Percentiles rank a stretch among this genome's conserved stretches.
phyloP scores from a whole-genome alignment of 768 basidiomycete genomes.

The Suillus alpinus region DNA sequence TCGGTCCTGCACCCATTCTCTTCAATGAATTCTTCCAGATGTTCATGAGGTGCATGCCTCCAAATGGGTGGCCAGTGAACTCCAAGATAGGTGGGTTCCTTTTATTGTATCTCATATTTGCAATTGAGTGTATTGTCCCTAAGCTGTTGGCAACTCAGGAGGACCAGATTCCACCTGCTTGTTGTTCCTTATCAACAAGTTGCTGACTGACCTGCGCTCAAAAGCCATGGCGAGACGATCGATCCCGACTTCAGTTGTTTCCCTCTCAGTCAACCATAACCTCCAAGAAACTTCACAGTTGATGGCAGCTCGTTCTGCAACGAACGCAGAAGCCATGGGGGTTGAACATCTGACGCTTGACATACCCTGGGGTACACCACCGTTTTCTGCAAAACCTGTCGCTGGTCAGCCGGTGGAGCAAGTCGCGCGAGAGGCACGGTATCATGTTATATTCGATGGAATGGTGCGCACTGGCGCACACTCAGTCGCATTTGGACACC shows the following conservation, averaged over 20 bases:
- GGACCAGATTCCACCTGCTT: constrained; percentile 83
- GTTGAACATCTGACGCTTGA: constrained; percentile 44
- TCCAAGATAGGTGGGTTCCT: constrained; percentile 39
- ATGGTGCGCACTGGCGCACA: constrained; percentile 39
- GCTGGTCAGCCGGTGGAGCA: constrained; percentile 47
- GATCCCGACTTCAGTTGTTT: constrained; percentile 38
- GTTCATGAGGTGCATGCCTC: constrained; percentile 46
- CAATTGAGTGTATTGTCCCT: background rate
- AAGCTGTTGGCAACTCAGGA: constrained; percentile 78
- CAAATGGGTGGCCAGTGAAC: constrained; percentile 42
- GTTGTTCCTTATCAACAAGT: constrained; percentile 59
- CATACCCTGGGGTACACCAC: constrained; percentile 57
- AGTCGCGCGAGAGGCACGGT: constrained; percentile 58
- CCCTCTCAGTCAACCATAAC: constrained; percentile 68
- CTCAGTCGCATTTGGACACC: constrained; percentile 68
- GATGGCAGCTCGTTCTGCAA: constrained; percentile 53
- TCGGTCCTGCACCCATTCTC: constrained; percentile 34
- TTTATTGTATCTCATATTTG: background rate
- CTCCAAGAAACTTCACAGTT: constrained; percentile 54
- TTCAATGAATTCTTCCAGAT: constrained; percentile 46
- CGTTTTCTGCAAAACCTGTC: constrained; percentile 48
- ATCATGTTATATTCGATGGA: constrained; percentile 44
- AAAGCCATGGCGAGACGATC: constrained; percentile 13
- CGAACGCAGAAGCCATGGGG: constrained; percentile 39
- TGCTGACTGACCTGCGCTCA: constrained; percentile 27